Percentiles rank a stretch among this genome's conserved stretches.
Conservation (phyloP, 345 rosid genomes). For the Turnera subulata region DNA sequence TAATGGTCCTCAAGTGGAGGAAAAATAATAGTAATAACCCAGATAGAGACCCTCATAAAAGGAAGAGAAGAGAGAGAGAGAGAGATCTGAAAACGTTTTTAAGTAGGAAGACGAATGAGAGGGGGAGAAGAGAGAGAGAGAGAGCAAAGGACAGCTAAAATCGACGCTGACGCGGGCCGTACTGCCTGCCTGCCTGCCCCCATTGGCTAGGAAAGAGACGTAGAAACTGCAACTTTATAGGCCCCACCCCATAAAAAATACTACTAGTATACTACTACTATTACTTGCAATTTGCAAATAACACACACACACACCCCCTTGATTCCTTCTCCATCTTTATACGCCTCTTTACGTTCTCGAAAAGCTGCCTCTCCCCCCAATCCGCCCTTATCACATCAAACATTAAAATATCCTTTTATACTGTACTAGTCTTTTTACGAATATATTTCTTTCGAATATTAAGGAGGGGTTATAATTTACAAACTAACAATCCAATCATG, state of each 20-base stretch:
- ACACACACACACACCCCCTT: neutral
- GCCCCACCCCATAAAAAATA: neutral
- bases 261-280: neutral
- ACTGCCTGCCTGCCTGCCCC: slow-evolving; percentile 8
- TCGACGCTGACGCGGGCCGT: slow-evolving; percentile 31
- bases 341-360: slow-evolving; percentile 49
- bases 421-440: too few relatives aligned
- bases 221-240: slow-evolving; percentile 10
- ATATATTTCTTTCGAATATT: too few relatives aligned
- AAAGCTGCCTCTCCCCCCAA: slow-evolving; percentile 47
- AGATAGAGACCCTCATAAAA: neutral
- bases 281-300: neutral
- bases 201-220: slow-evolving; percentile 15
- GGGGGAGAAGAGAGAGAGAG: too few relatives aligned
- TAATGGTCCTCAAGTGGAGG: slow-evolving; percentile 4
- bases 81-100: slow-evolving; percentile 1
- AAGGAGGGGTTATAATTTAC: too few relatives aligned
- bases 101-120: neutral
- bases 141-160: slow-evolving; percentile 9
- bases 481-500: too few relatives aligned
- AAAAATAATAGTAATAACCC: neutral
- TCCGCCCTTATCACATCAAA: neutral
- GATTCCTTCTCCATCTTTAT: slow-evolving; percentile 1
- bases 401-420: neutral
- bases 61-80: neutral